Evolutionary conservation across 768 basidiomycete genomes (phyloP).

Genomic region (Dacryopinax spathularia): DNA sequence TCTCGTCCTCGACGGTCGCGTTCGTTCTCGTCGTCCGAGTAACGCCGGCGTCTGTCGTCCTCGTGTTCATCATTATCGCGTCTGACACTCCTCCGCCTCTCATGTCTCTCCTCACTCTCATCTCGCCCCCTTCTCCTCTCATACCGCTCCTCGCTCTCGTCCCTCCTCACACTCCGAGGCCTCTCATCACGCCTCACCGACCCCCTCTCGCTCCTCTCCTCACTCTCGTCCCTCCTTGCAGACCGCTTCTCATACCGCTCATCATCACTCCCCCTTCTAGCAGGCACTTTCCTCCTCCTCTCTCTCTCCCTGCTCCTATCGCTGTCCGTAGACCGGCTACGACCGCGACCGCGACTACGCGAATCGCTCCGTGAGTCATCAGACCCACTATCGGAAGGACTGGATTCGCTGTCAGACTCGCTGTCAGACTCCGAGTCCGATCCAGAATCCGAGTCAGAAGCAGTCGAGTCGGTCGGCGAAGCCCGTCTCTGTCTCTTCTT

Average conservation of each 20-base stretch:
- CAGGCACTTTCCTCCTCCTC: neutral
- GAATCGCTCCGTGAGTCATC: neutral
- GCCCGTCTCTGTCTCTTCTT: slow-evolving; percentile 29
- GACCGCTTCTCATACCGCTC: neutral
- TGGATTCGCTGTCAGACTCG: too few species aligned
- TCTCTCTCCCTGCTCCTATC: neutral
- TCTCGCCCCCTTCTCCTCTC: neutral
- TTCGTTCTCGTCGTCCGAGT: neutral
- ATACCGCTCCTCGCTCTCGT: neutral
- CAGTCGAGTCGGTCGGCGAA: slow-evolving; percentile 18
- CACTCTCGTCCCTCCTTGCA: neutral
- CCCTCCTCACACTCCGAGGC: neutral
- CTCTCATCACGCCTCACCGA: neutral
- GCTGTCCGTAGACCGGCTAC: neutral
- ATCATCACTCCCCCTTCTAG: neutral
- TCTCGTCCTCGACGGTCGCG: neutral
- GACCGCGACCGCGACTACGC: too few species aligned
- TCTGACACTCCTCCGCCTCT: too few species aligned
- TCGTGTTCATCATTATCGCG: too few species aligned
- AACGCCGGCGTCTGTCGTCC: too few species aligned
- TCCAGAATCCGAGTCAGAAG: slow-evolving; percentile 34
- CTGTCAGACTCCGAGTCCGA: slow-evolving; percentile 29
- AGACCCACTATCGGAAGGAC: neutral
- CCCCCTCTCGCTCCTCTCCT: neutral
- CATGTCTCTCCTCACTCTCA: too few species aligned